These are phyloP conservation scores for Fusarium concolor DNA, from an alignment of 2,329 filamentous ascomycete species.

Conservation along the genomic window DNA sequence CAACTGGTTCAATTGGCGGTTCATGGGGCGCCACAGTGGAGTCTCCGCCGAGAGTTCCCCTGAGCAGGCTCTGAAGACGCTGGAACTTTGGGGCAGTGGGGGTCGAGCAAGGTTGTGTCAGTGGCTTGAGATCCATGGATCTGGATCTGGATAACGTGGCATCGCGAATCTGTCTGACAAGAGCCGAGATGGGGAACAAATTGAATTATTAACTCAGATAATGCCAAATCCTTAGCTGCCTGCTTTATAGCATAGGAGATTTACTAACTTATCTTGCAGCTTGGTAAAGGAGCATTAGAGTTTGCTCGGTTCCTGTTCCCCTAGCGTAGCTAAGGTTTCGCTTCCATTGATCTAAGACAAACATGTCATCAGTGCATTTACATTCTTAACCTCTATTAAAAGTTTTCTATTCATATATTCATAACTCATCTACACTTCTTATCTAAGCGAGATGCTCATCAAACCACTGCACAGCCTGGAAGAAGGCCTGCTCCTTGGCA, in stretches of 20 bases:
- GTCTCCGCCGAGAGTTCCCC: conserved; percentile 15
- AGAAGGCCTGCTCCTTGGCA: conserved; percentile 82
- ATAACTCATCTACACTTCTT: background rate
- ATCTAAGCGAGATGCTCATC: conserved; percentile 58
- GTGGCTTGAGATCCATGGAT: conserved; percentile 27
- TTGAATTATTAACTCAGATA: background rate
- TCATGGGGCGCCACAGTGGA: conserved; percentile 34
- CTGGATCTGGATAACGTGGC: conserved; percentile 25
- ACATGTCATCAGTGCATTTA: conserved; percentile 4
- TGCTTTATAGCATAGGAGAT: background rate
- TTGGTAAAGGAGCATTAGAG: background rate
- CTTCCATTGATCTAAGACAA: conserved; percentile 12
- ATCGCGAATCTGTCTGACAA: conserved; percentile 15
- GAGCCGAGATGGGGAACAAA: background rate
- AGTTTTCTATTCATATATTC: background rate
- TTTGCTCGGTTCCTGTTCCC: background rate
- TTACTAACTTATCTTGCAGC: background rate
- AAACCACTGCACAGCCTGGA: conserved; percentile 82
- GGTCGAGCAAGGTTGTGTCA: conserved; percentile 19
- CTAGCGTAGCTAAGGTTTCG: conserved; percentile 4
- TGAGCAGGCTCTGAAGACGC: conserved; percentile 26
- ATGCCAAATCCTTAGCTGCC: background rate
- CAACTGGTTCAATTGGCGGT: conserved; percentile 14
- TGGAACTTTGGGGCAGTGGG: conserved; percentile 37
- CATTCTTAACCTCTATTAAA: background rate